Conservation (phyloP, 805 yeast species). For the Zygosaccharomyces kombuchaensis region DNA sequence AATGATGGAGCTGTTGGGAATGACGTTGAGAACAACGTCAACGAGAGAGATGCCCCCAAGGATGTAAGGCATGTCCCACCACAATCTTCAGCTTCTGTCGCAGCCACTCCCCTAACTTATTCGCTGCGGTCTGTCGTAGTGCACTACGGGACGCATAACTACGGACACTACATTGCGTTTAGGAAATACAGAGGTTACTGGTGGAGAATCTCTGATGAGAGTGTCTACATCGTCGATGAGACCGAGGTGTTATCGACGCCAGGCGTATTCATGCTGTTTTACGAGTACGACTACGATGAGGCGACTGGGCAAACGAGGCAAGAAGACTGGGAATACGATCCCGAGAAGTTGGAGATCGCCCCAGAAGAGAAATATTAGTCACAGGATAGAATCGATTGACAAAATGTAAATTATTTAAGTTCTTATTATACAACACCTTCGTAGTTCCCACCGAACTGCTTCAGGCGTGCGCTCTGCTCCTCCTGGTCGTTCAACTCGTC, state of each 20-base stretch:
- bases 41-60: not conserved
- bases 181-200: constrained; percentile 77
- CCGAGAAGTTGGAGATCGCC: constrained; percentile 20
- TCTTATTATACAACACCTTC: constrained; percentile 14
- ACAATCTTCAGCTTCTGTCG: constrained; percentile 20
- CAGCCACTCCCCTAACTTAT: constrained; percentile 51
- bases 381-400: not conserved
- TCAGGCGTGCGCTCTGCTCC: constrained; percentile 16
- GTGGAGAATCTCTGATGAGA: constrained; percentile 95
- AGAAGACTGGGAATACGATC: constrained; percentile 24
- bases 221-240: constrained; percentile 74
- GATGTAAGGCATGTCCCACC: not conserved
- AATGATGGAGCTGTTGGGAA: constrained; percentile 7
- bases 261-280: constrained; percentile 90
- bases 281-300: constrained; percentile 52
- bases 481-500: constrained; percentile 28
- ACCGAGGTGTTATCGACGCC: constrained; percentile 75
- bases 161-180: constrained; percentile 94
- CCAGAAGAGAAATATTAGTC: not conserved
- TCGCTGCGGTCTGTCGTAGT: constrained; percentile 79
- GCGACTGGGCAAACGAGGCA: constrained; percentile 31
- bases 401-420: not conserved
- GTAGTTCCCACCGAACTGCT: constrained; percentile 8
- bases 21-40: constrained; percentile 6
- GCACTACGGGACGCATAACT: constrained; percentile 93